These are phyloP conservation scores for Saccharum spontaneum DNA, from an alignment of 176 grass and related monocot genomes.

Conservation along the genomic window DNA sequence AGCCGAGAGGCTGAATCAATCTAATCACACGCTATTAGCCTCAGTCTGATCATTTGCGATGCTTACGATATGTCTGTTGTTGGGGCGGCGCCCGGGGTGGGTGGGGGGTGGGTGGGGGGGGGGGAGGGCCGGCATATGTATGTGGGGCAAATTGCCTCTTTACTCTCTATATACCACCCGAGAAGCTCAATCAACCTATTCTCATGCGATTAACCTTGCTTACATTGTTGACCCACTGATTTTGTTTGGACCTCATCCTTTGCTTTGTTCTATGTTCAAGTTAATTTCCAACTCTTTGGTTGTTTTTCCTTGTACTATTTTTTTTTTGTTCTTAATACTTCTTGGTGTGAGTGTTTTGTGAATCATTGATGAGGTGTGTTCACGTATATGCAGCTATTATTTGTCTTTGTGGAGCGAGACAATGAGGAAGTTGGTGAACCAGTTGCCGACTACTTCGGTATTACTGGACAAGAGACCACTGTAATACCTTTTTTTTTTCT, in stretches of 20 bases:
- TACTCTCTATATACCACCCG: background rate
- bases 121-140: too few relatives aligned
- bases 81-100: too few relatives aligned
- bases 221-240: background rate
- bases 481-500: conserved; percentile 33
- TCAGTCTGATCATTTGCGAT: background rate
- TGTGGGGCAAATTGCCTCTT: too few relatives aligned
- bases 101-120: too few relatives aligned
- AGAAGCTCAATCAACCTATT: background rate
- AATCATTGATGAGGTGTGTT: background rate
- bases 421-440: conserved; percentile 81
- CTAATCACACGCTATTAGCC: background rate
- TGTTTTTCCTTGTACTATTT: background rate
- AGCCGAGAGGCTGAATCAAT: background rate
- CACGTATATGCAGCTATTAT: conserved; percentile 64
- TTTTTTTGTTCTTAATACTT: background rate
- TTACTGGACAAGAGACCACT: conserved; percentile 67
- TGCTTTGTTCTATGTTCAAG: background rate
- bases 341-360: background rate
- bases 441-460: conserved; percentile 89
- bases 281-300: conserved; percentile 3
- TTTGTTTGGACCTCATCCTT: background rate
- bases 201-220: background rate
- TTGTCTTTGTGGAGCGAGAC: conserved; percentile 90
- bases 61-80: background rate